Percentiles rank a stretch among this genome's conserved stretches.
Evolutionary conservation across 306 rosid species (phyloP).

Genomic region (Dicorynia guianensis): DNA sequence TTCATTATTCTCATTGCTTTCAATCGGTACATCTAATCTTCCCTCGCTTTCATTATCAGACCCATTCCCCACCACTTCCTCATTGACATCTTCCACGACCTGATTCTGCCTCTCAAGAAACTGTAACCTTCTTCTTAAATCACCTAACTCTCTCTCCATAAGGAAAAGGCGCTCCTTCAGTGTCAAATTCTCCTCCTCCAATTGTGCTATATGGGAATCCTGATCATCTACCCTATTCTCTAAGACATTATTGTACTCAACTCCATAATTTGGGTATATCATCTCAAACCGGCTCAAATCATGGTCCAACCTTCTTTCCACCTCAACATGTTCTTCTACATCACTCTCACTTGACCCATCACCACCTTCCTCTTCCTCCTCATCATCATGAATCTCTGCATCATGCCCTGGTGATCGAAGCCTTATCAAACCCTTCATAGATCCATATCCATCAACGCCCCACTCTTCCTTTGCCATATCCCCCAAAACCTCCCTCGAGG

Average conservation of each 20-base stretch:
- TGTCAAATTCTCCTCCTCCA: conserved; percentile 94
- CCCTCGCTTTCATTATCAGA: conserved; percentile 61
- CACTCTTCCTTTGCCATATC: conserved; percentile 96
- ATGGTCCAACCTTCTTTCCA: conserved; percentile 90
- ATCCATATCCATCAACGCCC: conserved; percentile 98
- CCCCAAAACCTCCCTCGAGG: conserved; percentile 83
- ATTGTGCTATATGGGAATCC: conserved; percentile 85
- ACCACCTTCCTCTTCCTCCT: conserved; percentile 58
- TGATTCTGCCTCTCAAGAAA: conserved; percentile 60
- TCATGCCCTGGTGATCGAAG: conserved; percentile 76
- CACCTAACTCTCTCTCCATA: conserved; percentile 85
- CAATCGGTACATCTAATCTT: conserved; percentile 52
- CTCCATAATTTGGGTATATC: conserved; percentile 86
- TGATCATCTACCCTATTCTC: conserved; percentile 96
- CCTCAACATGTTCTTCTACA: conserved; percentile 90
- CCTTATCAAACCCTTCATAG: conserved; percentile 93
- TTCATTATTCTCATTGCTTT: conserved; percentile 52
- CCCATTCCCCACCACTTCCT: conserved; percentile 66
- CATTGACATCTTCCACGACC: conserved; percentile 63
- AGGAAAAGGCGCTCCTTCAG: conserved; percentile 88
- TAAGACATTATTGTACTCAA: conserved; percentile 72
- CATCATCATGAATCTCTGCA: conserved; percentile 56
- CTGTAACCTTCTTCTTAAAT: conserved; percentile 77
- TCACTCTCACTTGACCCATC: conserved; percentile 90
- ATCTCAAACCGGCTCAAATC: conserved; percentile 95